Evolutionary conservation across 148 eudicot species (phyloP).

Genomic region (Amaranthus hypochondriacus): DNA sequence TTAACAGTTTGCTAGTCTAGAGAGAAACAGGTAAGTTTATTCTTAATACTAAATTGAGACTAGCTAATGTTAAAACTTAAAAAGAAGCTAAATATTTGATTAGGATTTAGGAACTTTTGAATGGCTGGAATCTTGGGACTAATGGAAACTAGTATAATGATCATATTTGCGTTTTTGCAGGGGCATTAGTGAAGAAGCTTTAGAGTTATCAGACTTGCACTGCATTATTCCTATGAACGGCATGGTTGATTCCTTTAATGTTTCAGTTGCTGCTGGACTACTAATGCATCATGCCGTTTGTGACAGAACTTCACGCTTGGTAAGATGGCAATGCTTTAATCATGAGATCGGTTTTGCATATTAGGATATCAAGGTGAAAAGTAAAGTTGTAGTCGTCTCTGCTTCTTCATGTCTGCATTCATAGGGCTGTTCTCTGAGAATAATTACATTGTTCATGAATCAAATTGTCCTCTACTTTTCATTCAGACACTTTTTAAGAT

Average conservation of each 20-base stretch:
- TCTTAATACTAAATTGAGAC: background rate
- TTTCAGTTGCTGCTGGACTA: conserved; percentile 95
- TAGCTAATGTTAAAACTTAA: background rate
- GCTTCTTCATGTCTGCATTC: background rate
- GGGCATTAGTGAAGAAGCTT: conserved; percentile 81
- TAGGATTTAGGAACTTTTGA: background rate
- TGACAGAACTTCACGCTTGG: conserved; percentile 83
- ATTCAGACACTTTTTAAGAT: background rate
- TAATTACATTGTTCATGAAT: background rate
- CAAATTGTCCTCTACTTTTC: background rate
- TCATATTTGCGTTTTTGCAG: conserved; percentile 34
- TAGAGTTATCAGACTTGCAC: conserved; percentile 66
- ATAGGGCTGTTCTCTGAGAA: background rate
- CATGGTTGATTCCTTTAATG: conserved; percentile 97
- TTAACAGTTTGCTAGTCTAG: background rate
- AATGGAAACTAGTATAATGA: background rate
- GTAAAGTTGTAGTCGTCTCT: background rate
- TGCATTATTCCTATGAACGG: conserved; percentile 97
- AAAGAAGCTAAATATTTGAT: background rate
- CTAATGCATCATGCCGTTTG: conserved; percentile 96
- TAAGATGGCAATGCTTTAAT: conserved; percentile 21
- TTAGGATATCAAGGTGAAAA: background rate
- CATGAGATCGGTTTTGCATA: background rate
- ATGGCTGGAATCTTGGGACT: background rate
- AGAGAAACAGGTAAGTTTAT: background rate